phyloP scores from a whole-genome alignment of 768 basidiomycete species.

The Rhodotorula paludigena region DNA sequence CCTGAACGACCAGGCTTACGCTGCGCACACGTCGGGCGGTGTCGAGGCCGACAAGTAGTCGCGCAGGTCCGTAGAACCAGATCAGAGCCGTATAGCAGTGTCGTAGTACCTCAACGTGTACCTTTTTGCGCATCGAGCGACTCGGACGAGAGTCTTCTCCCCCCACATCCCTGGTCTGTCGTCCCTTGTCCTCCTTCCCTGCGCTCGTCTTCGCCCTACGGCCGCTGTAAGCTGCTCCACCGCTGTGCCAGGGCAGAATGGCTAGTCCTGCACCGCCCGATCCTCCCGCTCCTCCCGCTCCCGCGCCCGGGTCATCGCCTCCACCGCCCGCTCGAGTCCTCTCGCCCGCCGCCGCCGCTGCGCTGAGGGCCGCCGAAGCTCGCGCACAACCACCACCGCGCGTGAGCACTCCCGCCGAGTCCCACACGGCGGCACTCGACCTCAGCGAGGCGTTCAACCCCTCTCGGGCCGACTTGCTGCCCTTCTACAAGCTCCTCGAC shows the following conservation, averaged over 20 bases:
- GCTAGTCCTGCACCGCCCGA: neutral
- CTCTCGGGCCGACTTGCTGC: neutral
- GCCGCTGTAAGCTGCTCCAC: no score
- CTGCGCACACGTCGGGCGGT: slow-evolving; percentile 55
- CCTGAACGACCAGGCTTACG: slow-evolving; percentile 72
- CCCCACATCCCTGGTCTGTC: no score
- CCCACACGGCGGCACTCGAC: neutral
- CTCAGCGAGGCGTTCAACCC: neutral
- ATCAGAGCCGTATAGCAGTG: neutral
- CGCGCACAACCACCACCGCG: neutral
- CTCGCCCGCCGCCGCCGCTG: neutral
- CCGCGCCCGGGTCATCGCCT: neutral
- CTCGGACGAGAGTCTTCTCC: no score
- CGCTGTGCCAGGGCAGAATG: no score
- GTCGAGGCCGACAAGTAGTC: slow-evolving; percentile 8
- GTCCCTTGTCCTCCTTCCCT: neutral
- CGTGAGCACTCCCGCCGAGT: neutral
- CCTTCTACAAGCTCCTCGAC: neutral
- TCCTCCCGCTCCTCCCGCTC: neutral
- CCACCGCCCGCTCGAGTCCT: neutral
- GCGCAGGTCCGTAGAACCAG: neutral
- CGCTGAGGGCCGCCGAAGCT: neutral
- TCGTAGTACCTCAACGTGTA: slow-evolving; percentile 3
- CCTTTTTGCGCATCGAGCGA: neutral
- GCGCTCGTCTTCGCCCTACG: neutral